phyloP scores from a whole-genome alignment of 495 filamentous ascomycete species.

The Aspergillus sclerotioniger region DNA sequence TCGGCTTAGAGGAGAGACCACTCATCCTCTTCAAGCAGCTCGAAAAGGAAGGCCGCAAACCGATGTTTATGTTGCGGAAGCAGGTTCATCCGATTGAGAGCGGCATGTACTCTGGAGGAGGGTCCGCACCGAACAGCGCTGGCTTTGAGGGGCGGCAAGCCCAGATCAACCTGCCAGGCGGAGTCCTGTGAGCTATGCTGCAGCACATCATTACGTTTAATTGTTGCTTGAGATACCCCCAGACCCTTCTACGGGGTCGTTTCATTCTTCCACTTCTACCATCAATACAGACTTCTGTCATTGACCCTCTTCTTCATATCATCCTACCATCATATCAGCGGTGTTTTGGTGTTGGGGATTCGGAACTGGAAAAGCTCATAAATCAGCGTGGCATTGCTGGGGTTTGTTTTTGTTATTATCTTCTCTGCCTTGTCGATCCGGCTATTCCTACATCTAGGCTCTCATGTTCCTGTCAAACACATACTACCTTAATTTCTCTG shows the following conservation, averaged over 20 bases:
- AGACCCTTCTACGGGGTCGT: background rate
- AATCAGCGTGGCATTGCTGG: slow-evolving; percentile 2
- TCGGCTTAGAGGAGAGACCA: slow-evolving; percentile 88
- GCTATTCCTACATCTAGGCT: background rate
- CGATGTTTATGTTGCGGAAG: slow-evolving; percentile 97
- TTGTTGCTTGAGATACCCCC: slow-evolving; percentile 35
- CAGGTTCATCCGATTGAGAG: slow-evolving; percentile 34
- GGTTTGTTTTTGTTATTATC: slow-evolving; percentile 8
- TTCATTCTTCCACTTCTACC: background rate
- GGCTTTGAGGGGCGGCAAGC: slow-evolving; percentile 41
- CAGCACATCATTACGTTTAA: slow-evolving; percentile 8
- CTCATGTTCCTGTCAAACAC: slow-evolving; percentile 1
- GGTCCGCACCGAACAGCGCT: slow-evolving; percentile 42
- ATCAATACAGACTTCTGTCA: background rate
- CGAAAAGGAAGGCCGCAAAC: slow-evolving; percentile 93
- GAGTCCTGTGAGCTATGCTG: slow-evolving; percentile 35
- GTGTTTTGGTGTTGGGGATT: slow-evolving; percentile 12
- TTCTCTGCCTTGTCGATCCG: slow-evolving; percentile 1
- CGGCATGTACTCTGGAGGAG: slow-evolving; percentile 23
- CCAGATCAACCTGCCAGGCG: slow-evolving; percentile 45
- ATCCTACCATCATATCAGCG: slow-evolving; percentile 1
- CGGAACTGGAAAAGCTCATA: slow-evolving; percentile 5
- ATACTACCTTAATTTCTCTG: slow-evolving; percentile 7
- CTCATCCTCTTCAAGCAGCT: slow-evolving; percentile 96
- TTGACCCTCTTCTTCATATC: background rate